Evolutionary conservation across 192 early-diverging fungal species (phyloP), one percentile per base, ranked within the genome.

Genomic region (Chytriomyces sp.): DNA sequence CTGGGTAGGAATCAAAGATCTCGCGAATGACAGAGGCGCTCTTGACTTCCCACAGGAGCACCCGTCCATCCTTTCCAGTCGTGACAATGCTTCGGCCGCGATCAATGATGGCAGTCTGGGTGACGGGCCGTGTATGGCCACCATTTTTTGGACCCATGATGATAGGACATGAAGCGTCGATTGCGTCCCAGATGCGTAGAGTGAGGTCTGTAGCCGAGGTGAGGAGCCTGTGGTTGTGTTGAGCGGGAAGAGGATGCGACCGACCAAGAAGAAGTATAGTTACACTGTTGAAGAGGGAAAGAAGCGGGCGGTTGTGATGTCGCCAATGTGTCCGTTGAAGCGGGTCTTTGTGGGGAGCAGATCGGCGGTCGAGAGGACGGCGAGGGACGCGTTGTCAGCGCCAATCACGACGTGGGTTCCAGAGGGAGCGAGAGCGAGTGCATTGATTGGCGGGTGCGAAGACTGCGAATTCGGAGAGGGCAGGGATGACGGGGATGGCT

Each of bases 271-370:
- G 8, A 33, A 54, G 30, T 0, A 17, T 30, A 19, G 52, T 28
- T 55, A 68, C 65, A 68, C 65, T 55, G 49, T 33, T 6, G 65
- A 68, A 19, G 65, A 68, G 0, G 65, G 65, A 55, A 68, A 68
- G 28, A 68, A 68, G 32, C 39, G 33, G 6, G 52, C 65, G n/a
- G 65, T 68, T n/a, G 65, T 55, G 22, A 68, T 52, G 34, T 68
- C 65, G 8, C 65, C 65, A 25, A 53, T 5, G 36, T 68, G 65
- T 2, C 65, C 65, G 5, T 32, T 33, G 28, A 68, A 68, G 17
- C 17, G 32, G 10, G 65, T 25, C 8, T 17, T 19, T 1, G 65
- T 68, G 30, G 14, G 30, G 8, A 14, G 22, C 49, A n/a, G 39
- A 30, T 55, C 36, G 44, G 10, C 49, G 0, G 52, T 55, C 7